phyloP scores from a whole-genome alignment of 192 early-diverging fungal species.

The Ramicandelaber brevisporus region DNA sequence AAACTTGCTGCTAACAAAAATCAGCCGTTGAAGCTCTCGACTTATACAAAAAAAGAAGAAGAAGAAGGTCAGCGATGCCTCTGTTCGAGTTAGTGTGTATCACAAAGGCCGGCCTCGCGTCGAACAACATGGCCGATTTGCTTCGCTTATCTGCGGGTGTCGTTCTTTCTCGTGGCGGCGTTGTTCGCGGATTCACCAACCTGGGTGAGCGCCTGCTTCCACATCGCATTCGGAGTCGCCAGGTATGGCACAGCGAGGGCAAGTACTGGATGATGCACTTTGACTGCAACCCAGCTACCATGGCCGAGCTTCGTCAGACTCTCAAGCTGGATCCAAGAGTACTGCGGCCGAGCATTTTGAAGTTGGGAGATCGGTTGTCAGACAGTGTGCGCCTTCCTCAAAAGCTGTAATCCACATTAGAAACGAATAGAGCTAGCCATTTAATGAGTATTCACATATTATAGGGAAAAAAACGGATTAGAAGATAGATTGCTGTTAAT shows the following conservation, averaged over 20 bases:
- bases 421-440: too few relatives aligned
- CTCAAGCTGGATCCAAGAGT: constrained; percentile 44
- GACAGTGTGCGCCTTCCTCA: constrained; percentile 23
- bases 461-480: too few relatives aligned
- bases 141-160: constrained; percentile 46
- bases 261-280: constrained; percentile 58
- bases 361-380: constrained; percentile 33
- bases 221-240: constrained; percentile 74
- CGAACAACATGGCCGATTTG: constrained; percentile 40
- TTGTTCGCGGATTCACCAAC: constrained; percentile 60
- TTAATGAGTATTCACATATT: too few relatives aligned
- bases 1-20: too few relatives aligned
- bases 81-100: too few relatives aligned
- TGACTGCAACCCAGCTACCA: constrained; percentile 36
- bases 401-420: too few relatives aligned
- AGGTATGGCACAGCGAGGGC: constrained; percentile 43
- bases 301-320: constrained; percentile 28
- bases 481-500: too few relatives aligned
- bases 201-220: constrained; percentile 43
- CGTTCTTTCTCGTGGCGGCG: constrained; percentile 63
- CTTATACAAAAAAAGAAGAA: too few relatives aligned
- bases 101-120: too few relatives aligned
- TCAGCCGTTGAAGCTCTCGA: background rate
- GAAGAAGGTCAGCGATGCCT: too few relatives aligned
- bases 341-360: constrained; percentile 41